Percentiles rank a stretch among this genome's conserved stretches.
Conservation (phyloP, 768 basidiomycete genomes). For the Boletus subcaerulescens region DNA sequence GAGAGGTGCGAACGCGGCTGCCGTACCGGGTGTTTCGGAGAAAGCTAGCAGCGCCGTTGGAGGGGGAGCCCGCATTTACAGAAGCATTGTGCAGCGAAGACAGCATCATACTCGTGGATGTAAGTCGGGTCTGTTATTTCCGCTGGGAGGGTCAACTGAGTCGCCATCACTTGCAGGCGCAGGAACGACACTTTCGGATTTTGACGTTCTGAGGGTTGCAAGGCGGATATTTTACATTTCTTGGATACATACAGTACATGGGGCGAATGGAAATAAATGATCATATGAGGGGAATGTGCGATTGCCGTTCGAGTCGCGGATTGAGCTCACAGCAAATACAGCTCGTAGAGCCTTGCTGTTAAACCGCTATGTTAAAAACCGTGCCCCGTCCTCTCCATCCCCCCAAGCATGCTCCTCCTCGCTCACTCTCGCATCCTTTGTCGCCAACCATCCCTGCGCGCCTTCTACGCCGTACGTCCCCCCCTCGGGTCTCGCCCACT, state of each 20-base stretch:
- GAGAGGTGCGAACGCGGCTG: constrained; percentile 42
- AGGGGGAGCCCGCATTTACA: constrained; percentile 12
- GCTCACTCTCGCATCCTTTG: background rate
- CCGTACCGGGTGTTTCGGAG: constrained; percentile 42
- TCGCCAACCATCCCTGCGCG: constrained; percentile 29
- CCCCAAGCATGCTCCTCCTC: constrained; percentile 25
- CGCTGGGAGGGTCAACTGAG: background rate
- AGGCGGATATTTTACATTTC: too few relatives aligned
- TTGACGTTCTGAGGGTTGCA: constrained; percentile 24
- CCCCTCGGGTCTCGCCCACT: background rate
- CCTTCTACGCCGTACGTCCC: constrained; percentile 54
- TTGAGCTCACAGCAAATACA: constrained; percentile 29
- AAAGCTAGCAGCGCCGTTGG: constrained; percentile 11
- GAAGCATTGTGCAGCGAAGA: constrained; percentile 57
- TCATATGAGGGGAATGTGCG: constrained; percentile 16
- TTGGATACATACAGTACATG: background rate
- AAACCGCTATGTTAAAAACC: constrained; percentile 23
- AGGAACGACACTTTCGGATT: constrained; percentile 25
- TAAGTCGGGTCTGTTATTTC: constrained; percentile 18
- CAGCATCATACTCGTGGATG: constrained; percentile 50
- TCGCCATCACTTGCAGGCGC: constrained; percentile 11
- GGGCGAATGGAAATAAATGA: background rate
- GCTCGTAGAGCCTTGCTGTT: constrained; percentile 20
- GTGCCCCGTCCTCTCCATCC: background rate
- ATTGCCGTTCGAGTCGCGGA: constrained; percentile 26